Evolutionary conservation across 345 rosid species (phyloP).

Genomic region (Laguncularia racemosa): DNA sequence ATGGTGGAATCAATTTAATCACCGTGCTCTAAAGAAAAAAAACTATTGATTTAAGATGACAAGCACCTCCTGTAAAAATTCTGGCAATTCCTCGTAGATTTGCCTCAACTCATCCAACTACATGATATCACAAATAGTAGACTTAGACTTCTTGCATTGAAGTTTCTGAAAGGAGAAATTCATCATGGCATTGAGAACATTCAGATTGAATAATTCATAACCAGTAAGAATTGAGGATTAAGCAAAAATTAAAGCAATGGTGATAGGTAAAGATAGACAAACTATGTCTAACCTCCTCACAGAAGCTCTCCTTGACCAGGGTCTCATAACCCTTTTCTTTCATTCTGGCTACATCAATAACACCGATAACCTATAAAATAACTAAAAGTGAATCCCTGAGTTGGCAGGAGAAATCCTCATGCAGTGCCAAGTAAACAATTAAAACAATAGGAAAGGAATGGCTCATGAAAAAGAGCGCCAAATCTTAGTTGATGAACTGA

Average conservation of each 20-base stretch:
- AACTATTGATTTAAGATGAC: conserved; percentile 10
- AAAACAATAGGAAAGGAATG: not conserved
- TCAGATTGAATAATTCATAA: not conserved
- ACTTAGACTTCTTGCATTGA: too few relatives aligned
- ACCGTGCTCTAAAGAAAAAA: conserved; percentile 4
- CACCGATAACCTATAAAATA: conserved; percentile 69
- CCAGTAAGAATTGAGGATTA: too few relatives aligned
- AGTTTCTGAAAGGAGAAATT: too few relatives aligned
- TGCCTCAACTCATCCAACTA: conserved; percentile 95
- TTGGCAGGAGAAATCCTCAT: not conserved
- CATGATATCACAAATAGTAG: not conserved
- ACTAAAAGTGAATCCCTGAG: not conserved
- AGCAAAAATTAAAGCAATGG: too few relatives aligned
- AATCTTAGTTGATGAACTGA: not conserved
- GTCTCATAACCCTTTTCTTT: conserved; percentile 84
- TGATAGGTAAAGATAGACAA: too few relatives aligned
- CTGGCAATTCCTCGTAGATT: conserved; percentile 90
- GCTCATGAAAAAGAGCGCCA: not conserved
- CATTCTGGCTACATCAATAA: conserved; percentile 72
- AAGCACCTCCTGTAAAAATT: conserved; percentile 75
- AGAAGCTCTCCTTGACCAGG: conserved; percentile 82
- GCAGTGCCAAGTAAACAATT: not conserved
- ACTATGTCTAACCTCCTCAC: conserved; percentile 63
- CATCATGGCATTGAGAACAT: not conserved
- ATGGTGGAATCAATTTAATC: conserved; percentile 10